phyloP scores from a whole-genome alignment of 768 basidiomycete species.

The Amyloporia xantha region DNA sequence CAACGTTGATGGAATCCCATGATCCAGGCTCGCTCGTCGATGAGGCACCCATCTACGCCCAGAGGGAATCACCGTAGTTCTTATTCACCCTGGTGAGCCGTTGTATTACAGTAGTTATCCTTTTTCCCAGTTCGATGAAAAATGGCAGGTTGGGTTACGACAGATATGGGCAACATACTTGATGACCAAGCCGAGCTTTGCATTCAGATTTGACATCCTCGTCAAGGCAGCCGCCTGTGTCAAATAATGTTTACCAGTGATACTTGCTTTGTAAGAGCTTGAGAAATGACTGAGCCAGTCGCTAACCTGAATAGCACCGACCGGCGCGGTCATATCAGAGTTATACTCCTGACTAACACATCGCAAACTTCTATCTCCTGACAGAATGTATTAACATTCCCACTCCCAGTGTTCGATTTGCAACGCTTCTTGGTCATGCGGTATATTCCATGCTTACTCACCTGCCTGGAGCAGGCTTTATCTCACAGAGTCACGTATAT shows the following conservation, averaged over 20 bases:
- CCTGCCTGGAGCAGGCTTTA: no score
- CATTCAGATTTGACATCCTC: no score
- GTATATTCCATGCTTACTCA: no score
- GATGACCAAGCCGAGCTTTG: neutral
- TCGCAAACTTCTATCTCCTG: neutral
- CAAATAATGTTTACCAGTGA: neutral
- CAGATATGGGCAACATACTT: neutral
- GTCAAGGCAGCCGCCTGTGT: neutral
- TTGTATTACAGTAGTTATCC: neutral
- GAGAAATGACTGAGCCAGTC: neutral
- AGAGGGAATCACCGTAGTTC: neutral
- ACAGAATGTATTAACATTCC: neutral
- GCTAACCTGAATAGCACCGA: neutral
- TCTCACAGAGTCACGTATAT: neutral
- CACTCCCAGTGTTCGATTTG: neutral
- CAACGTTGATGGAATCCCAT: neutral
- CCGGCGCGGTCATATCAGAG: neutral
- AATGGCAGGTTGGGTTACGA: conserved; percentile 1
- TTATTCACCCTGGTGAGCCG: neutral
- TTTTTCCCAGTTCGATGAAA: neutral
- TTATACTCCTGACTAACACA: neutral
- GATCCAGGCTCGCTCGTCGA: neutral
- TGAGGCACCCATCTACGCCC: neutral
- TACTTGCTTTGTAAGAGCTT: neutral
- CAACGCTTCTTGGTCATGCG: no score